Evolutionary conservation across 2,329 filamentous ascomycete genomes (phyloP), one percentile per base, ranked within the genome.

Genomic region (Harringtonia aguacate): DNA sequence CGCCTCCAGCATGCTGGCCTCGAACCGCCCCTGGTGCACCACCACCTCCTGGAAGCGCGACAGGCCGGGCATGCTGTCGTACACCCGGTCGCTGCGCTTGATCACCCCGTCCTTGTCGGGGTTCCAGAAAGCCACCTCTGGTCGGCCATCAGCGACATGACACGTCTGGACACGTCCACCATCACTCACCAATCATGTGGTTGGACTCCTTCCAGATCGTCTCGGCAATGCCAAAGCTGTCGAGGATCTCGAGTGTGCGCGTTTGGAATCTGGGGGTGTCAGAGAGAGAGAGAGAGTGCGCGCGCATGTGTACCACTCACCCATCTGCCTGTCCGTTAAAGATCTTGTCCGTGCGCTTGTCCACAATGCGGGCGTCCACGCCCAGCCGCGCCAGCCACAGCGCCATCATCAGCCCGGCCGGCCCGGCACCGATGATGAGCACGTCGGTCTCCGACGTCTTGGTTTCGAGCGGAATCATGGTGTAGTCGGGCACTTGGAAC

Each of bases 21-120:
- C 82, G 47, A 86, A 77, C 2, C 81, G 73, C 4, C 81, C 83
- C 60, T 87, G 83, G 52, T 85, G 81, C 33, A 88, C 58, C 4
- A 84, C 76, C 4, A 78, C 72, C 55, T 86, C 73, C 44, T 77
- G 74, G 50, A 82, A 84, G 6, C 72, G 70, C 20, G 71, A 79
- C 40, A 82, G 64, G 1, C 75, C 77, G 1, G 71, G 68, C 37
- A 75, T 74, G 1, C 74, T 81, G 57, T 85, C 79, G 0, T 74
- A 69, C 17, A 81, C 77, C 34, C 76, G 69, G 40, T 77, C 78
- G 24, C 67, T 75, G 34, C 79, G 69, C 37, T 64, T 63, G 43
- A 86, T 69, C 0, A 63, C 56, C 1, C 79, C 78, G 30, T 77
- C 61, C 28, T 68, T 58, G 45, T 76, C 74, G 0, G 81, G 81